Evolutionary conservation across 495 filamentous ascomycete species (phyloP), one percentile per base, ranked within the genome.

Genomic region (Bacidia rubella): DNA sequence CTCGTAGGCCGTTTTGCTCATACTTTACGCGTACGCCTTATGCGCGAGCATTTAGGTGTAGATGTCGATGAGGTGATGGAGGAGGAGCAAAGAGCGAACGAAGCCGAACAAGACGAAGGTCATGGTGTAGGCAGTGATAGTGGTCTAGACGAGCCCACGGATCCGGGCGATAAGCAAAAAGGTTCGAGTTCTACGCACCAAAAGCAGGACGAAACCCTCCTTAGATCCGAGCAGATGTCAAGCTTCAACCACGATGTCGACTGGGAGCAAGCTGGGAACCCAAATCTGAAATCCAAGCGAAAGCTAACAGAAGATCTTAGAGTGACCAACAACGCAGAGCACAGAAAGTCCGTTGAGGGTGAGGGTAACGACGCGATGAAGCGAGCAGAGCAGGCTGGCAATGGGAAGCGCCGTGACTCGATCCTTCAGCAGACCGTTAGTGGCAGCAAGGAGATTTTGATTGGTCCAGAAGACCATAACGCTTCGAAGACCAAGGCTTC

Each of bases 41-140:
- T 97, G 92, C 79, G 92, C 55, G 92, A 99, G 67, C 92, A 99
- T 73, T 75, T 99, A 32, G 92, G 92, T 29, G 70, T 99, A 49
- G 92, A 97, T 61, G 86, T 95, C 19, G 92, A 99, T 62, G 87
- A 85, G 62, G 76, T 95, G 51, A 73, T 86, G 69, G 88, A 92
- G 56, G 83, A 90, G 45, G 87, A 94, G 57, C 75, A 52, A 42
- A 56, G 63, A 53, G 63, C 67, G 32, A 38, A 17, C 17, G 20
- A 20, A 38, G 46, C 54, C 11, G 54, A 58, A 25, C 38, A 57
- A 11, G 41, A 52, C 15, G 45, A 54, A 20, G 45, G 27, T 10
- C 45, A 45, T 41, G 55, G 70, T 43, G 61, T 63, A 53, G 74
- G 75, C 59, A 57, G 60, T 7, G 77, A 77, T 29, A 79, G 78